Conservation (phyloP, 306 rosid genomes). For the Lathyrus oleraceus region DNA sequence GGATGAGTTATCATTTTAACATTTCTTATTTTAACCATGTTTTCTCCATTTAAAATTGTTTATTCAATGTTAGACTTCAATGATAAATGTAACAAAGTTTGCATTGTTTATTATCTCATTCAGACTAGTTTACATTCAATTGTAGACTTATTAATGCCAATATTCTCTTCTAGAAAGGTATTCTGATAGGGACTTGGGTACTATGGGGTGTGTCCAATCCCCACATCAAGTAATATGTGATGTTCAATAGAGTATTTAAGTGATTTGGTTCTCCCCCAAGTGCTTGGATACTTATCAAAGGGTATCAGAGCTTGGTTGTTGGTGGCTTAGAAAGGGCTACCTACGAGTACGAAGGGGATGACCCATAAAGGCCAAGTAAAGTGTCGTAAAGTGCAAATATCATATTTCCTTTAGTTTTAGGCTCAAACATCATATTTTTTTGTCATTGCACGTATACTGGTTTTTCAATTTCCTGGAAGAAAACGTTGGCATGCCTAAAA, state of each 20-base stretch:
- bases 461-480: no score
- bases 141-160: background rate
- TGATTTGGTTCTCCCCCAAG: background rate
- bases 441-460: no score
- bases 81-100: background rate
- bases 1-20: conserved; percentile 22
- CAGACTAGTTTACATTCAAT: background rate
- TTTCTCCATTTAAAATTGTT: conserved; percentile 24
- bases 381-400: no score
- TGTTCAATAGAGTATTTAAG: background rate
- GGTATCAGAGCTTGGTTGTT: no score
- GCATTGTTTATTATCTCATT: conserved; percentile 1
- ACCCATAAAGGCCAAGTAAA: no score
- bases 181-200: background rate
- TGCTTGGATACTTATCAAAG: no score
- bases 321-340: no score
- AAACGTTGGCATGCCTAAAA: no score
- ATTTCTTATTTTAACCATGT: background rate
- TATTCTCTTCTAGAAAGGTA: background rate
- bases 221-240: background rate
- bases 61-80: conserved; percentile 13
- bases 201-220: background rate
- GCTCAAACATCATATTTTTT: no score
- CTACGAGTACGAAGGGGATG: no score
- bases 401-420: no score